Evolutionary conservation across 257 asterid genomes (phyloP), one percentile per base, ranked within the genome.

Genomic region (Scutellaria galericulata): DNA sequence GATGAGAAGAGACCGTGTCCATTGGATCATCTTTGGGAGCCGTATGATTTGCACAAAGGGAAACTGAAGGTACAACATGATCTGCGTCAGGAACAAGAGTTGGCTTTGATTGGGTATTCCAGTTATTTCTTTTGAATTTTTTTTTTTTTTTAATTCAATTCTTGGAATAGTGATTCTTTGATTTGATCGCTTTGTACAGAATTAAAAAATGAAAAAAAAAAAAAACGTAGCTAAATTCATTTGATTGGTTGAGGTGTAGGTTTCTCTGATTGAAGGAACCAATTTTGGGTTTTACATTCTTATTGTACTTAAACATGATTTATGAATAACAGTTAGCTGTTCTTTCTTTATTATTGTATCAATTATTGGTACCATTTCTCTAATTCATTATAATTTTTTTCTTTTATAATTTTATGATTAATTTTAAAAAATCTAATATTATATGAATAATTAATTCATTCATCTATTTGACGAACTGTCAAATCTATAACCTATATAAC

Each of bases 11-110:
- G 83, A 9, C 87, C 96, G 7, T 91, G 94, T 66, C 97, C 92
- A 5, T 84, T 90, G 90, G 97, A 90, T 85, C 81, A 87, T 79
- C 81, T 88, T 0, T 90, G 97, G 97, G 76, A 74, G 75, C 93
- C 92, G 3, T 88, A 90, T 60, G 96, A 90, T 85, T 48, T 90
- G 80, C 83, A 75, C 80, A 88, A 77, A 20, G 64, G 69, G 71
- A 83, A 71, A 65, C 13, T 35, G 41, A 81, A 63, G 71, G 77
- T 72, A 54, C 85, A 76, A 70, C 69, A 14, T 11, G 54, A 44
- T 0, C 83, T 79, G 65, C 76, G 67, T 4, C 53, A 8, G 35
- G 76, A 57, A 15, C 83, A 64, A 42, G 47, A 20, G 13, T 46
- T 71, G 45, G 75, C 45, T 65, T 59, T 79, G 46, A 64, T 76